These are phyloP conservation scores for Teunomyces atbi DNA, from an alignment of 805 yeast genomes.

Conservation along the genomic window DNA sequence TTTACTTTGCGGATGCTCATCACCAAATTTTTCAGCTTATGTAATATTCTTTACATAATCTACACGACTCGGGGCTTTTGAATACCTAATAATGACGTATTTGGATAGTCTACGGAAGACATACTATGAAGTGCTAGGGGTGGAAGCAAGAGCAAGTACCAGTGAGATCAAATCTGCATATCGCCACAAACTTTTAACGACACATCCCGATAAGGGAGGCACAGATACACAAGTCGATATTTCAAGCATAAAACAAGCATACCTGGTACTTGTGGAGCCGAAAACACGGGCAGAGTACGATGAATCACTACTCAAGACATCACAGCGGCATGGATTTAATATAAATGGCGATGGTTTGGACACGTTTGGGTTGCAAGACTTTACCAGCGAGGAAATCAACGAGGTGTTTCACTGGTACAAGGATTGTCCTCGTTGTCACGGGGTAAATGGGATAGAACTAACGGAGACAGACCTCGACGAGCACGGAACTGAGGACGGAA, in stretches of 20 bases:
- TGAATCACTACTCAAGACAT: conserved; percentile 31
- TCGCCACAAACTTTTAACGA: conserved; percentile 50
- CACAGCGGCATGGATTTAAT: conserved; percentile 37
- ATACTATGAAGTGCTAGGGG: conserved; percentile 60
- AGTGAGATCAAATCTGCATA: conserved; percentile 63
- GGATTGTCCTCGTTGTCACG: conserved; percentile 68
- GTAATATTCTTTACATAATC: not conserved
- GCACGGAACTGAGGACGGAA: conserved; percentile 51
- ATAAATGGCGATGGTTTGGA: conserved; percentile 71
- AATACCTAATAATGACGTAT: conserved; percentile 1
- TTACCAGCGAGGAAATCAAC: conserved; percentile 38
- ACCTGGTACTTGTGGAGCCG: conserved; percentile 48
- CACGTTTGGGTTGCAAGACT: conserved; percentile 60
- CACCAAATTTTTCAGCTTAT: conserved; percentile 4
- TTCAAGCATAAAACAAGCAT: conserved; percentile 57
- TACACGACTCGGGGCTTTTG: not conserved
- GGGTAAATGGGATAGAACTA: conserved; percentile 52
- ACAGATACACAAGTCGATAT: not conserved
- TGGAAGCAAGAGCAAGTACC: conserved; percentile 35
- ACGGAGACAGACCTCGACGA: conserved; percentile 60
- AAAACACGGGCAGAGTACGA: conserved; percentile 52
- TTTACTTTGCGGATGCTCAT: conserved; percentile 4
- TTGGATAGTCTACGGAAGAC: conserved; percentile 14
- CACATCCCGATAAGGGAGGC: conserved; percentile 76
- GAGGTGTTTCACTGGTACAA: conserved; percentile 39